Evolutionary conservation across 2,329 filamentous ascomycete species (phyloP).

Genomic region (Paecilomyces dactylethromorphus): DNA sequence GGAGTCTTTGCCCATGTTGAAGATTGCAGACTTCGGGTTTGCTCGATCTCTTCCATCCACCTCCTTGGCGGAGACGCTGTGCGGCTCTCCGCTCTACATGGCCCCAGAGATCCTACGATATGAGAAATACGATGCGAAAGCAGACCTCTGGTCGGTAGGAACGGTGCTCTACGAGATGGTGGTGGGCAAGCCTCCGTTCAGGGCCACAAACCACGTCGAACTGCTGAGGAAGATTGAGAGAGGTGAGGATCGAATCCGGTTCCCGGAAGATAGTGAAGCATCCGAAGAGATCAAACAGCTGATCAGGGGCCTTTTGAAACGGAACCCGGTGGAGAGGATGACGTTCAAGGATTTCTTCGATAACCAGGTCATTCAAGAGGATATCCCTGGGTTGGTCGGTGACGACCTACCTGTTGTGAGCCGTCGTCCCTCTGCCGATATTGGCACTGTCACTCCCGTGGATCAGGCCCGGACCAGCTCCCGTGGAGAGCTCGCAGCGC

Average conservation of each 20-base stretch:
- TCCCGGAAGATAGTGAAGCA: constrained; percentile 64
- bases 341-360: constrained; percentile 81
- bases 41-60: constrained; percentile 85
- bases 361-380: constrained; percentile 62
- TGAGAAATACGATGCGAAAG: constrained; percentile 94
- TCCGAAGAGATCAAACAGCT: constrained; percentile 73
- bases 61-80: constrained; percentile 89
- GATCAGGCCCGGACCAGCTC: constrained; percentile 6
- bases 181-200: constrained; percentile 80
- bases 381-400: constrained; percentile 74
- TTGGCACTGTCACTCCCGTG: background rate
- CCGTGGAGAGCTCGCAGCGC: background rate
- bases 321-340: constrained; percentile 76
- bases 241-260: constrained; percentile 77
- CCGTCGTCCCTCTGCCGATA: constrained; percentile 13
- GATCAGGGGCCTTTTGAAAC: constrained; percentile 74
- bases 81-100: constrained; percentile 97
- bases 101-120: constrained; percentile 95
- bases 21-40: constrained; percentile 98
- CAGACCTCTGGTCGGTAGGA: constrained; percentile 94
- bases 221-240: constrained; percentile 86
- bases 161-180: constrained; percentile 96
- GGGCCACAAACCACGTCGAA: constrained; percentile 90
- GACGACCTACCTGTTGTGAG: constrained; percentile 56
- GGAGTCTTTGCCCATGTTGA: constrained; percentile 84